phyloP scores from a whole-genome alignment of 306 rosid species.

The Medicago arabica region DNA sequence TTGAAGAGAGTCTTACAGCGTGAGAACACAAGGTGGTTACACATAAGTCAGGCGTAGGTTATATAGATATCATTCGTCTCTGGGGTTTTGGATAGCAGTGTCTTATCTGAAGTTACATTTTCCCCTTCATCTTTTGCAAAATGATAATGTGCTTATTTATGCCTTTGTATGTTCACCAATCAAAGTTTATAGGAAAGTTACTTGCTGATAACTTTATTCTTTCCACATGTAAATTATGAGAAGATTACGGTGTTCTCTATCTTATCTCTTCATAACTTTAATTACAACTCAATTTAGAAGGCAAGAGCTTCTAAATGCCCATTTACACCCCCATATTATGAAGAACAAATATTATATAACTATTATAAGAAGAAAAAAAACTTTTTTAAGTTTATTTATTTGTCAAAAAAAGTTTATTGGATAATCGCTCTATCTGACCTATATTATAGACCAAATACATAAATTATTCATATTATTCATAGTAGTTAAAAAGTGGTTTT shows the following conservation, averaged over 20 bases:
- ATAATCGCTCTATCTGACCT: too few relatives aligned
- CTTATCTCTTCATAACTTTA: not conserved
- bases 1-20: constrained; percentile 45
- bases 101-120: not conserved
- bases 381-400: too few relatives aligned
- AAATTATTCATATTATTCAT: too few relatives aligned
- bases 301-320: too few relatives aligned
- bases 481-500: too few relatives aligned
- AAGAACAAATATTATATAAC: too few relatives aligned
- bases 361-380: too few relatives aligned
- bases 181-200: not conserved
- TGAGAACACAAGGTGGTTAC: constrained; percentile 35
- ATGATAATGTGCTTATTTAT: not conserved
- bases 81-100: not conserved
- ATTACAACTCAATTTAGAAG: too few relatives aligned
- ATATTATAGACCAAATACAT: too few relatives aligned
- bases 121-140: not conserved
- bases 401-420: too few relatives aligned
- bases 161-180: not conserved
- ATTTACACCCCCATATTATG: too few relatives aligned
- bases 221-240: not conserved
- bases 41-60: not conserved
- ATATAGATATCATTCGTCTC: not conserved
- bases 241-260: not conserved
- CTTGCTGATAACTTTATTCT: not conserved